phyloP scores from a whole-genome alignment of 345 rosid species.

The Moricandia moricandioides region DNA sequence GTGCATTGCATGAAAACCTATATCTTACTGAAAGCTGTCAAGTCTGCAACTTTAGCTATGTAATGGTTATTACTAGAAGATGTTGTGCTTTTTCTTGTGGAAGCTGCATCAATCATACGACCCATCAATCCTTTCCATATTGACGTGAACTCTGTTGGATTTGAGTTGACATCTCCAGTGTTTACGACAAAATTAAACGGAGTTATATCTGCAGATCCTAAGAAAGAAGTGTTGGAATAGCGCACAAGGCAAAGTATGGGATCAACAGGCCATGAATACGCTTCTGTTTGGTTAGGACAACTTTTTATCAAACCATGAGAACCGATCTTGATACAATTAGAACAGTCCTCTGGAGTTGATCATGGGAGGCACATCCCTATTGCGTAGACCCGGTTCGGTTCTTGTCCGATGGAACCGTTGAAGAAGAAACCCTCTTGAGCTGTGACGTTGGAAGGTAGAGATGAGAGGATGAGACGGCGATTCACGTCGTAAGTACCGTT shows the following conservation, averaged over 20 bases:
- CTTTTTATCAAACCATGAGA: background rate
- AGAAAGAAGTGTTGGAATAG: constrained; percentile 39
- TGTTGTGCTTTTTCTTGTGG: background rate
- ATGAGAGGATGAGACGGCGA: constrained; percentile 23
- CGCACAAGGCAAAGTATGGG: constrained; percentile 35
- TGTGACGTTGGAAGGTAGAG: constrained; percentile 24
- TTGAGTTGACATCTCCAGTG: background rate
- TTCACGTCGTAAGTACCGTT: constrained; percentile 25
- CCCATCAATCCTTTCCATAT: background rate
- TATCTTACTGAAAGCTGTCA: background rate
- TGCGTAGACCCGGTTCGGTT: constrained; percentile 19
- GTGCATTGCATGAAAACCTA: constrained; percentile 13
- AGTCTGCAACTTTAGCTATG: background rate
- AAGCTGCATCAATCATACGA: background rate
- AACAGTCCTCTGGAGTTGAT: constrained; percentile 16
- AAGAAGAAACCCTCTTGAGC: constrained; percentile 30
- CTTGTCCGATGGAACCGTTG: constrained; percentile 26
- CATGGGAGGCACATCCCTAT: constrained; percentile 32
- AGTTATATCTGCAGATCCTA: background rate
- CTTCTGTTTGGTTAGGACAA: constrained; percentile 30
- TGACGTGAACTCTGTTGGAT: background rate
- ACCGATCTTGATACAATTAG: constrained; percentile 10
- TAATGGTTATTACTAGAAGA: background rate
- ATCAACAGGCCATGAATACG: constrained; percentile 22
- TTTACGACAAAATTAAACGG: rapidly evolving